Evolutionary conservation across 176 grass and related monocot species (phyloP).

Genomic region (Aechmea fasciata): DNA sequence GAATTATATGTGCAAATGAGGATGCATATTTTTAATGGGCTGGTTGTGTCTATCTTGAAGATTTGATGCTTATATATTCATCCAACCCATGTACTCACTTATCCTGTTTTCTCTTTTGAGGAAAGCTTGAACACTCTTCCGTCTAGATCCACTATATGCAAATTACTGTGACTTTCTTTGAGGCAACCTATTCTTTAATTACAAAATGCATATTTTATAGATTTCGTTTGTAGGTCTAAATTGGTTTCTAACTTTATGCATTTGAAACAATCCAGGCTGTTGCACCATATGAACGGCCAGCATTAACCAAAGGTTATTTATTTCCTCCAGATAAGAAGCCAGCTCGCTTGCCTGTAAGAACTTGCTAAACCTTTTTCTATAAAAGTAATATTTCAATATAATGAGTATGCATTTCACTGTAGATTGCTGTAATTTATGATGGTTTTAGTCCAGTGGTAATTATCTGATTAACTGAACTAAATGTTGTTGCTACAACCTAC

Average conservation of each 20-base stretch:
- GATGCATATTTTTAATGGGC: too few relatives aligned
- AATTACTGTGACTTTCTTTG: background rate
- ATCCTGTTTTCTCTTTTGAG: too few relatives aligned
- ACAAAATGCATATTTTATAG: background rate
- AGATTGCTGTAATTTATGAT: background rate
- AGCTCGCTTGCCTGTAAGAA: constrained; percentile 80
- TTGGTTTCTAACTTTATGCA: constrained; percentile 10
- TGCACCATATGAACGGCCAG: constrained; percentile 80
- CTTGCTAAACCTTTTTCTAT: background rate
- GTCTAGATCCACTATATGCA: too few relatives aligned
- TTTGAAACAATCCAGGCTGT: constrained; percentile 37
- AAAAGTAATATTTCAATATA: background rate
- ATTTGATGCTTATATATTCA: too few relatives aligned
- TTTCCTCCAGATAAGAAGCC: constrained; percentile 92
- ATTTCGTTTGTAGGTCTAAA: background rate
- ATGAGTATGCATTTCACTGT: background rate
- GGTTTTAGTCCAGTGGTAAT: background rate
- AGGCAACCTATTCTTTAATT: background rate
- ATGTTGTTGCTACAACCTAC: background rate
- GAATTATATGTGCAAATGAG: too few relatives aligned
- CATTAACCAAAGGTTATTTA: constrained; percentile 87
- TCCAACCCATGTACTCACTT: too few relatives aligned
- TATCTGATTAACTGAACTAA: background rate
- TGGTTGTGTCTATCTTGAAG: too few relatives aligned
- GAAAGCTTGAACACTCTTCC: too few relatives aligned